Evolutionary conservation across 331 rosid species (phyloP).

Genomic region (Pyracantha coccinea): DNA sequence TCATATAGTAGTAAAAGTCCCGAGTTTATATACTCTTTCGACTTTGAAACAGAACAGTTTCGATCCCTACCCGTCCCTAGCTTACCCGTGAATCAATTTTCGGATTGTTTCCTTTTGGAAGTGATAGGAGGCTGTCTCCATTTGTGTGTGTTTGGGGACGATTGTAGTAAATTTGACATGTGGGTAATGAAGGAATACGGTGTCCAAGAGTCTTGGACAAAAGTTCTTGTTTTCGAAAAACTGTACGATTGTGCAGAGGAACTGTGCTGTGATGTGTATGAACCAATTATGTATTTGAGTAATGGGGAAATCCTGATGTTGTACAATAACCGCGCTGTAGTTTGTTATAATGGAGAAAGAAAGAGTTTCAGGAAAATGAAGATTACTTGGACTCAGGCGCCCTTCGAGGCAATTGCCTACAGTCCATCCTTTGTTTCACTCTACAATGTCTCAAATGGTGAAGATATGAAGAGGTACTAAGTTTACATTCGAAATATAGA

Average conservation of each 20-base stretch:
- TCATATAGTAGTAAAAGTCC: background rate
- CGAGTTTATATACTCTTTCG: background rate
- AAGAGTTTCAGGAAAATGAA: background rate
- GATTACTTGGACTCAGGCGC: background rate
- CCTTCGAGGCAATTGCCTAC: background rate
- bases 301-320: background rate
- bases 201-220: background rate
- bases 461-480: background rate
- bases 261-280: background rate
- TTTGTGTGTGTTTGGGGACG: background rate
- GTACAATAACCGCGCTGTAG: background rate
- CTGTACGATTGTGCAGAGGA: background rate
- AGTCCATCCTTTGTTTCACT: slow-evolving; percentile 5
- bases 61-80: background rate
- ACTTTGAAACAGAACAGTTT: background rate
- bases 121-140: background rate
- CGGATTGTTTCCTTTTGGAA: background rate
- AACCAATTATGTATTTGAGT: background rate
- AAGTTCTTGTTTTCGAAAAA: background rate
- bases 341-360: background rate
- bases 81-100: background rate
- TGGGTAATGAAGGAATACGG: slow-evolving; percentile 4
- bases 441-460: background rate
- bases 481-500: background rate
- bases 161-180: background rate